Evolutionary conservation across 345 rosid species (phyloP).

Genomic region (Gossypium sturtianum): DNA sequence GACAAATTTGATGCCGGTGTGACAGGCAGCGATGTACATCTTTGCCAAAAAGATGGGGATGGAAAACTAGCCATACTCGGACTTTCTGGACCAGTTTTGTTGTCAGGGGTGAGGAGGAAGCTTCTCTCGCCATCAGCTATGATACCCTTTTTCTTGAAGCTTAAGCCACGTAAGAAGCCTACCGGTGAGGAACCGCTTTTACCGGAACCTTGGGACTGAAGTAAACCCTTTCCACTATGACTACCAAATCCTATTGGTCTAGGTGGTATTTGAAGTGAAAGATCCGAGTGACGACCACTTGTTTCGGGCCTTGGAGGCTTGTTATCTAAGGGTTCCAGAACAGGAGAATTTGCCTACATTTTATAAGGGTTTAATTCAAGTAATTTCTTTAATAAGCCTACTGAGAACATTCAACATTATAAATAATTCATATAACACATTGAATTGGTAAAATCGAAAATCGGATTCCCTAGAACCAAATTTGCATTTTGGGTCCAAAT

Average conservation of each 20-base stretch:
- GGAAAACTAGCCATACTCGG: constrained; percentile 31
- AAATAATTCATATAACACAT: background rate
- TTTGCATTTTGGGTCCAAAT: background rate
- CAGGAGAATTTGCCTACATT: constrained; percentile 41
- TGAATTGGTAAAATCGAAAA: background rate
- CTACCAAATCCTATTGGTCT: constrained; percentile 43
- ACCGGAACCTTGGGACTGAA: constrained; percentile 46
- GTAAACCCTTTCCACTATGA: constrained; percentile 43
- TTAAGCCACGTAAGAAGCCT: constrained; percentile 58
- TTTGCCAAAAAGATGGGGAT: constrained; percentile 52
- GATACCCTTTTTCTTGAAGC: constrained; percentile 61
- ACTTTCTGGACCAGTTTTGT: constrained; percentile 40
- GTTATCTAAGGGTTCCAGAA: constrained; percentile 28
- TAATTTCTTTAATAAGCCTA: background rate
- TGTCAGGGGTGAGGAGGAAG: constrained; percentile 51
- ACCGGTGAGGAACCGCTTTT: constrained; percentile 55
- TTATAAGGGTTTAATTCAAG: constrained; percentile 13
- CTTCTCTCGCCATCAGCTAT: constrained; percentile 55
- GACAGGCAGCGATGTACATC: constrained; percentile 77
- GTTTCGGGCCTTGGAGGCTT: constrained; percentile 39
- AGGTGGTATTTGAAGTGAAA: constrained; percentile 77
- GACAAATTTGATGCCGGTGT: constrained; percentile 57
- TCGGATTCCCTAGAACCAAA: background rate
- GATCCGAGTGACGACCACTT: constrained; percentile 46
- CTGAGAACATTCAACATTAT: background rate